Evolutionary conservation across 2,329 filamentous ascomycete species (phyloP), one percentile per base, ranked within the genome.

Genomic region (Macrophomina tecta): DNA sequence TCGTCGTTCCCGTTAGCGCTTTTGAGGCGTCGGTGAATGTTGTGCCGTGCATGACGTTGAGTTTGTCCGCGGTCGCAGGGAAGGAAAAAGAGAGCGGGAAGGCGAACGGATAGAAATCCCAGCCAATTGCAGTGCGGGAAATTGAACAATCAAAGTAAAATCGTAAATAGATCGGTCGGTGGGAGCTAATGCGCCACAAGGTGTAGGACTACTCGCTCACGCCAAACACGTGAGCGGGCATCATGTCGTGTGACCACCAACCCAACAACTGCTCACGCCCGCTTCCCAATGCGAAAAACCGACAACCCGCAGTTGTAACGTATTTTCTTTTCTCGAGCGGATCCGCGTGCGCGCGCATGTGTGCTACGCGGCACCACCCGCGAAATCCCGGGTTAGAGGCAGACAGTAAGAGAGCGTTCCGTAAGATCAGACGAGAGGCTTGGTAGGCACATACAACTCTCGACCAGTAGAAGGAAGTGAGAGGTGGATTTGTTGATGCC

Each of bases 281-380:
- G 23, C 36, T 38, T 38, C 36, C 49, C 51, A 16, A 55, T 5
- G n/a, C 51, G n/a, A 49, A 28, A 23, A 49, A 23, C 23, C n/a
- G 28, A 49, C n/a, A 7, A 49, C 12, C 30, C 16, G 49, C 7
- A 30, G 12, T 30, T 30, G 11, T 11, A 28, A 9, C 6, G 23
- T 51, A 11, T 40, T 45, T 38, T n/a, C 30, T 28, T 58, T 30
- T 42, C 5, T 38, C 36, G 42, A 8, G 28, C 23, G 42, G 12
- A 45, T 45, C 42, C 42, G 42, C 42, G 42, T 16, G 11, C 7
- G 42, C 16, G 49, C 28, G 30, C 30, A 4, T 7, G 55, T 56
- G 53, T 60, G 56, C 56, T 12, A 61, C 55, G 32, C 56, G 55
- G 38, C 55, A 60, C 55, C 12, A 36, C 8, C 53, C 40, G 56